phyloP scores from a whole-genome alignment of 2,329 filamentous ascomycete genomes.

The Aureobasidium pullulans region DNA sequence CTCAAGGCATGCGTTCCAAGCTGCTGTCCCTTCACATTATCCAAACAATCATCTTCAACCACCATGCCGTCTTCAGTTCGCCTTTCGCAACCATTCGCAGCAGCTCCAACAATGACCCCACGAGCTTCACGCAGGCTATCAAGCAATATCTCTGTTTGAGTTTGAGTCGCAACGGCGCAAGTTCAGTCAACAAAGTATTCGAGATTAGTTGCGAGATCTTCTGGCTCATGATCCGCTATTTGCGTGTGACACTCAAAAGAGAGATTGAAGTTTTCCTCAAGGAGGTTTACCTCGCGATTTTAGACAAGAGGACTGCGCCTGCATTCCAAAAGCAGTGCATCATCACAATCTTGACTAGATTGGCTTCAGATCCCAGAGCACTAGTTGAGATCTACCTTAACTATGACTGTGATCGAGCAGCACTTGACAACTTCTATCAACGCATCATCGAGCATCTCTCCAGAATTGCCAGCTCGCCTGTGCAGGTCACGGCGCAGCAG shows the following conservation, averaged over 20 bases:
- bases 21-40: constrained; percentile 91
- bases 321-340: constrained; percentile 89
- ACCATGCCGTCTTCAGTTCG: constrained; percentile 83
- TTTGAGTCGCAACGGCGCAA: constrained; percentile 89
- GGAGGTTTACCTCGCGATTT: constrained; percentile 87
- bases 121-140: constrained; percentile 85
- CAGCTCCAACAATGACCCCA: constrained; percentile 79
- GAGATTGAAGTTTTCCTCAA: constrained; percentile 97
- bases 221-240: constrained; percentile 91
- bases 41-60: constrained; percentile 90
- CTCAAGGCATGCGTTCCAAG: constrained; percentile 96
- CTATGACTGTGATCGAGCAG: constrained; percentile 91
- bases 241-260: constrained; percentile 94
- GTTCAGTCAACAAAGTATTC: constrained; percentile 84
- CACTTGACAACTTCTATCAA: constrained; percentile 95
- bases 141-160: constrained; percentile 96
- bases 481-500: constrained; percentile 65
- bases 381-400: constrained; percentile 95
- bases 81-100: constrained; percentile 87
- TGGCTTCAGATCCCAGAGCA: constrained; percentile 78
- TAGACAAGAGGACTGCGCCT: constrained; percentile 81
- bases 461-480: constrained; percentile 71
- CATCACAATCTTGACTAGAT: constrained; percentile 72
- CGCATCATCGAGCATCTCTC: constrained; percentile 88
- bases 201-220: constrained; percentile 97